A percentile compares a stretch with the other conserved stretches of the same genome.
phyloP scores from a whole-genome alignment of 2,329 filamentous ascomycete genomes.

The Aurifilum marmelostoma region DNA sequence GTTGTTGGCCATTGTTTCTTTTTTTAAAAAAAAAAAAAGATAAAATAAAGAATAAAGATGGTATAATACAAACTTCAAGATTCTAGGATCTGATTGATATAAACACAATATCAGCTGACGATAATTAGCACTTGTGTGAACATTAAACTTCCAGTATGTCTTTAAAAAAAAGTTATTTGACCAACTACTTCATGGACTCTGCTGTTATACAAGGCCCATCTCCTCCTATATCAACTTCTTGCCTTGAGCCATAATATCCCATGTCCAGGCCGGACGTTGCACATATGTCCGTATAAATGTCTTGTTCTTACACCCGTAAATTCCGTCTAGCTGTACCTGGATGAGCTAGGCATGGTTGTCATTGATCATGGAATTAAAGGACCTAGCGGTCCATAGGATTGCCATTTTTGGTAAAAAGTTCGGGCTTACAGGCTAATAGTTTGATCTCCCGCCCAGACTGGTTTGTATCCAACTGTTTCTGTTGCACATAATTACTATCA shows the following conservation, averaged over 20 bases:
- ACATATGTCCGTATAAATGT: neutral
- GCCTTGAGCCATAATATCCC: neutral
- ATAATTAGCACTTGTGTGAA: neutral
- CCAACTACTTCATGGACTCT: neutral
- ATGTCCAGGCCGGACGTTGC: neutral
- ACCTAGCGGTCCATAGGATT: neutral
- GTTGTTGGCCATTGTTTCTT: constrained; percentile 24
- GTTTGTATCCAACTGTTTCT: no score
- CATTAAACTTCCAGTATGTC: neutral
- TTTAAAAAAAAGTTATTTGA: neutral
- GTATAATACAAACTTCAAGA: neutral
- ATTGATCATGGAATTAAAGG: neutral
- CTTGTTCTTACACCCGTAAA: neutral
- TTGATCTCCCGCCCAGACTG: no score
- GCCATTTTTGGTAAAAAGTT: neutral
- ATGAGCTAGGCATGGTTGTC: neutral
- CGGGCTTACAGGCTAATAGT: neutral
- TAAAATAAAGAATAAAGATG: no score
- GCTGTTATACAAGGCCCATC: neutral
- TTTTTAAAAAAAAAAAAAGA: no score
- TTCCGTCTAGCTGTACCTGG: neutral
- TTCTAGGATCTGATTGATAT: neutral
- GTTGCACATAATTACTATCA: no score
- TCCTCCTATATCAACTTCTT: neutral
- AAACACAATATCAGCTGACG: neutral